Evolutionary conservation across 73 alveolate genomes (phyloP).

Genomic region (Diophrys appendiculata): DNA sequence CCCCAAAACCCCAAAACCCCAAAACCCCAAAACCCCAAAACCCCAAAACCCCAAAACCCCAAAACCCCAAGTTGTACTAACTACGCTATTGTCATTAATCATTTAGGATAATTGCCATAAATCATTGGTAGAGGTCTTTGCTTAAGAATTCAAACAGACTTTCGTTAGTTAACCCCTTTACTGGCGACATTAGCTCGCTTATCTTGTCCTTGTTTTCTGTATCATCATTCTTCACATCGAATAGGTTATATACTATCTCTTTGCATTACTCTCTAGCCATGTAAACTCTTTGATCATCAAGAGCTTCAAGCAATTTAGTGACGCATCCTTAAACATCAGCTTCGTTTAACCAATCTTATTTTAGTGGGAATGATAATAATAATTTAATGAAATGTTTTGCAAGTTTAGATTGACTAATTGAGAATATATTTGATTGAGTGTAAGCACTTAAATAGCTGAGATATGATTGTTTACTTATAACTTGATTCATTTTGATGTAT

Average conservation of each 20-base stretch:
- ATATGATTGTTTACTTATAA: background rate
- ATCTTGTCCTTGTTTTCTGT: background rate
- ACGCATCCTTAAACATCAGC: background rate
- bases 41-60: too few relatives aligned
- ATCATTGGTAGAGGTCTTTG: conserved; percentile 18
- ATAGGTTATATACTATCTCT: background rate
- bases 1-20: too few relatives aligned
- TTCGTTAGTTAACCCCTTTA: background rate
- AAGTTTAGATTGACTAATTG: background rate
- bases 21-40: too few relatives aligned
- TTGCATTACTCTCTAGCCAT: background rate
- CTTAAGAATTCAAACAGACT: background rate
- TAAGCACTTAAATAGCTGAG: background rate
- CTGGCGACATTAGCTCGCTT: background rate
- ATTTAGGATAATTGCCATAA: too few relatives aligned
- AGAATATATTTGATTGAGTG: background rate
- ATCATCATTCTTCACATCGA: background rate
- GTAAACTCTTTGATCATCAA: background rate
- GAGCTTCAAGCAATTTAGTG: background rate
- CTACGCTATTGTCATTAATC: too few relatives aligned
- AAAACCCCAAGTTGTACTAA: too few relatives aligned
- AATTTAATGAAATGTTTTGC: background rate
- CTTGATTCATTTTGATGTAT: background rate
- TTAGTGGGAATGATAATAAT: background rate
- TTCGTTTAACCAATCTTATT: background rate